Conservation (phyloP, 2,329 filamentous ascomycete species). For the Lachnellula occidentalis region DNA sequence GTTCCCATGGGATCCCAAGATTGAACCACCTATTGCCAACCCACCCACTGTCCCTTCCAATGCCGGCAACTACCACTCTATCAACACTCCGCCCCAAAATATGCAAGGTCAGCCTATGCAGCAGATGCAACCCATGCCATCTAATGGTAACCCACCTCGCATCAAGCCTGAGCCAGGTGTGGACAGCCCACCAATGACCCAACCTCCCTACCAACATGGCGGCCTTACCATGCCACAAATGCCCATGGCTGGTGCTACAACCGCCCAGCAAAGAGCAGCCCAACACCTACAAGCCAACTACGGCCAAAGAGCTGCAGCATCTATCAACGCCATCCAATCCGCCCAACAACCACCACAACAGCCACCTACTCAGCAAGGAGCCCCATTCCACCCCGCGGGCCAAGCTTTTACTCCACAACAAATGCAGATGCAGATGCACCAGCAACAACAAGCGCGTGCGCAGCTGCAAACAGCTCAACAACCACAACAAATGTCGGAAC, state of each 20-base stretch:
- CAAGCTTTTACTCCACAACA: not conserved
- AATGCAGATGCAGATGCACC: constrained; percentile 28
- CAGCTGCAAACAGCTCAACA: constrained; percentile 10
- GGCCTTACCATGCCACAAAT: constrained; percentile 23
- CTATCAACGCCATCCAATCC: constrained; percentile 55
- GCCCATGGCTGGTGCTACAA: constrained; percentile 20
- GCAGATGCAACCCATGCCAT: constrained; percentile 16
- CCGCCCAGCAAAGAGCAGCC: constrained; percentile 50
- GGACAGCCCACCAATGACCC: constrained; percentile 17
- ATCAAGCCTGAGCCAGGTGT: constrained; percentile 41
- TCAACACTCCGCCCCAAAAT: constrained; percentile 18
- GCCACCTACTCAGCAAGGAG: constrained; percentile 13
- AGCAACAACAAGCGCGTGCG: constrained; percentile 19
- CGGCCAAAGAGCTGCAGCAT: constrained; percentile 58
- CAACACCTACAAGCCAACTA: constrained; percentile 54
- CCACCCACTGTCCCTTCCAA: constrained; percentile 31
- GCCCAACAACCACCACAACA: constrained; percentile 23
- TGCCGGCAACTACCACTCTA: constrained; percentile 26
- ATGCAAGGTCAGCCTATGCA: constrained; percentile 15
- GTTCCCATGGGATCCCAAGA: constrained; percentile 93
- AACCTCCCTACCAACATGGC: constrained; percentile 18
- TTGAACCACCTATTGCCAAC: constrained; percentile 44
- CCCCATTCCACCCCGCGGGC: no score
- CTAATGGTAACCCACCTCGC: constrained; percentile 25
- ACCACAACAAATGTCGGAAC: constrained; percentile 22